phyloP scores from a whole-genome alignment of 176 grass and related monocot genomes.

The Themeda triandra region DNA sequence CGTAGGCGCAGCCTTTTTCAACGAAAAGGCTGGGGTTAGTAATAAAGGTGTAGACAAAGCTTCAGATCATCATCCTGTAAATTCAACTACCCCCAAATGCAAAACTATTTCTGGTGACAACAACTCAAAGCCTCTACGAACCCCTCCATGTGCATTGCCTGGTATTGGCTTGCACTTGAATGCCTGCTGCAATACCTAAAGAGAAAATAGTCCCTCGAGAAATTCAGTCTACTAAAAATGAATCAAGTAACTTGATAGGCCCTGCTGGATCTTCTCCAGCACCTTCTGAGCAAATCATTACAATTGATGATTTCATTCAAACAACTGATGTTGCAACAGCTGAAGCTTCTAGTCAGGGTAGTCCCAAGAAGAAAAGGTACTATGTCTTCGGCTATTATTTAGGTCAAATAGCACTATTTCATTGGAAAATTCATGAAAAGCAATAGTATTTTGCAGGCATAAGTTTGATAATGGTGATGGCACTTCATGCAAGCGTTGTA shows the following conservation, averaged over 20 bases:
- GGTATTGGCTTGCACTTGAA: slow-evolving; percentile 99
- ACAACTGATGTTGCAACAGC: slow-evolving; percentile 16
- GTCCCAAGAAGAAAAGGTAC: slow-evolving; percentile 95
- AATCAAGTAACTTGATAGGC: slow-evolving; percentile 34
- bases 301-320: slow-evolving; percentile 29
- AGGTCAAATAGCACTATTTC: slow-evolving; percentile 21
- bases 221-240: slow-evolving; percentile 31
- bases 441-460: slow-evolving; percentile 47
- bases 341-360: slow-evolving; percentile 38
- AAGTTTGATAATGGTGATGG: slow-evolving; percentile 72
- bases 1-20: slow-evolving; percentile 86
- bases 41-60: slow-evolving; percentile 35
- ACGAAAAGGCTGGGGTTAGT: slow-evolving; percentile 48
- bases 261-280: slow-evolving; percentile 37
- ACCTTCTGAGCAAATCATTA: slow-evolving; percentile 35
- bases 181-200: slow-evolving; percentile 64
- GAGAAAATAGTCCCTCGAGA: slow-evolving; percentile 41
- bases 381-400: slow-evolving; percentile 24
- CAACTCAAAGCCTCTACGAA: slow-evolving; percentile 51
- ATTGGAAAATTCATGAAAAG: slow-evolving; percentile 31
- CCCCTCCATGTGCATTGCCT: slow-evolving; percentile 64
- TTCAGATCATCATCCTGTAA: slow-evolving; percentile 33
- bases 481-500: slow-evolving; percentile 87
- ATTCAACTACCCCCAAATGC: slow-evolving; percentile 45
- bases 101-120: slow-evolving; percentile 51